Percentiles rank a stretch among this genome's conserved stretches.
These are phyloP conservation scores for Gigaspora rosea DNA, from an alignment of 192 early-diverging fungal genomes.

Conservation along the genomic window DNA sequence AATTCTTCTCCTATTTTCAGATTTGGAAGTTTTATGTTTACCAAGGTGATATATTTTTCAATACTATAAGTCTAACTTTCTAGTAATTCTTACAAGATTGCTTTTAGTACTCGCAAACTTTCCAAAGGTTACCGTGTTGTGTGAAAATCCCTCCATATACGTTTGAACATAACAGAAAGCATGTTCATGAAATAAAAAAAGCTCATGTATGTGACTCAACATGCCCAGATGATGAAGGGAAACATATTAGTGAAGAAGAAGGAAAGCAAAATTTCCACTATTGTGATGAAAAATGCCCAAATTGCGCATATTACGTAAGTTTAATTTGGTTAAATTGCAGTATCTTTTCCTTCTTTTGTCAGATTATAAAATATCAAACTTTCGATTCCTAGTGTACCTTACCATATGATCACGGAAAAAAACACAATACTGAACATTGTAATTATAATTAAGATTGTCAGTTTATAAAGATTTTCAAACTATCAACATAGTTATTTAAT, in stretches of 20 bases:
- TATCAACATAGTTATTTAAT: background rate
- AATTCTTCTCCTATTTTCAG: background rate
- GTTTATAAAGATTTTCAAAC: background rate
- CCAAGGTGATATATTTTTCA: slow-evolving; percentile 30
- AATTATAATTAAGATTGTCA: background rate
- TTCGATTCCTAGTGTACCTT: slow-evolving; percentile 32
- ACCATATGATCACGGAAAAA: slow-evolving; percentile 32
- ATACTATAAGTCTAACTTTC: background rate
- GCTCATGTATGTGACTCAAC: slow-evolving; percentile 35
- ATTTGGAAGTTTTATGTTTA: slow-evolving; percentile 30
- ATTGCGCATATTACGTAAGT: slow-evolving; percentile 31
- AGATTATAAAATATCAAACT: background rate
- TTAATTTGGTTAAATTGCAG: background rate
- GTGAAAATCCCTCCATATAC: slow-evolving; percentile 40
- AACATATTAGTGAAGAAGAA: slow-evolving; percentile 16
- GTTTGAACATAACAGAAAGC: slow-evolving; percentile 36
- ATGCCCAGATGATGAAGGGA: slow-evolving; percentile 35
- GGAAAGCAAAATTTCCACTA: slow-evolving; percentile 23
- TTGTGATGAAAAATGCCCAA: slow-evolving; percentile 26
- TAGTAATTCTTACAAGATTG: background rate
- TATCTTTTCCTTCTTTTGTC: background rate
- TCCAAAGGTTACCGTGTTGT: slow-evolving; percentile 34
- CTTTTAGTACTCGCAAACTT: slow-evolving; percentile 37
- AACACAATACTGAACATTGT: slow-evolving; percentile 39
- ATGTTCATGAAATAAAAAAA: slow-evolving; percentile 34